These are phyloP conservation scores for Litchi chinensis DNA, from an alignment of 345 rosid genomes.

Conservation along the genomic window DNA sequence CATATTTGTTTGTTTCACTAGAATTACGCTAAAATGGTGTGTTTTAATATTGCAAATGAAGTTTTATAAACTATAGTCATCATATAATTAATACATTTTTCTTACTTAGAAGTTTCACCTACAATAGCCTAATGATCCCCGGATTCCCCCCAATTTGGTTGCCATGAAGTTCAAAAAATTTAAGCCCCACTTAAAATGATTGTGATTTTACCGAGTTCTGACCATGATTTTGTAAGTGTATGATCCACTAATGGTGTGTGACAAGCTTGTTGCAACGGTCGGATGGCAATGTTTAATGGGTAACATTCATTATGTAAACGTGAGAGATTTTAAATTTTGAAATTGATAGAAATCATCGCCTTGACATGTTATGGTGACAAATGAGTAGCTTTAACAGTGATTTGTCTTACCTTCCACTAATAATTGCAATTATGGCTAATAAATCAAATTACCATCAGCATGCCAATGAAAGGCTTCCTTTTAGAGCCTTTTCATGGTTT, in stretches of 20 bases:
- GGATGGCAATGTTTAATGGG: slow-evolving; percentile 11
- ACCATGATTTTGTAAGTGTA: slow-evolving; percentile 8
- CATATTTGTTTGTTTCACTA: too few species aligned
- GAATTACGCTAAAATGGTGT: too few species aligned
- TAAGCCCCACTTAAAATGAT: slow-evolving; percentile 13
- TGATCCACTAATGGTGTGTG: neutral
- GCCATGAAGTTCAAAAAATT: neutral
- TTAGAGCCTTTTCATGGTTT: too few species aligned
- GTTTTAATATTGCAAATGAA: too few species aligned
- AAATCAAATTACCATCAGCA: neutral
- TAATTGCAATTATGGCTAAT: neutral
- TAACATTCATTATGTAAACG: slow-evolving; percentile 16
- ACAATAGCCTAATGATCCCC: too few species aligned
- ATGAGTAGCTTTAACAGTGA: neutral
- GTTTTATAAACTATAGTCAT: too few species aligned
- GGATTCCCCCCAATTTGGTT: neutral
- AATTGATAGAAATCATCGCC: slow-evolving; percentile 1
- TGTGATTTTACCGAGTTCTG: neutral
- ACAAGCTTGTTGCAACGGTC: slow-evolving; percentile 28
- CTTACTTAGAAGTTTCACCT: too few species aligned
- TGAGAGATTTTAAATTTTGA: neutral
- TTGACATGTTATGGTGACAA: neutral
- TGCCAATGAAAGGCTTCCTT: neutral
- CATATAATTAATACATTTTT: too few species aligned
- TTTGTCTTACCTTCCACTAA: slow-evolving; percentile 7